Conservation (phyloP, 2,329 filamentous ascomycete genomes). For the Ceratocystis alfenasii region DNA sequence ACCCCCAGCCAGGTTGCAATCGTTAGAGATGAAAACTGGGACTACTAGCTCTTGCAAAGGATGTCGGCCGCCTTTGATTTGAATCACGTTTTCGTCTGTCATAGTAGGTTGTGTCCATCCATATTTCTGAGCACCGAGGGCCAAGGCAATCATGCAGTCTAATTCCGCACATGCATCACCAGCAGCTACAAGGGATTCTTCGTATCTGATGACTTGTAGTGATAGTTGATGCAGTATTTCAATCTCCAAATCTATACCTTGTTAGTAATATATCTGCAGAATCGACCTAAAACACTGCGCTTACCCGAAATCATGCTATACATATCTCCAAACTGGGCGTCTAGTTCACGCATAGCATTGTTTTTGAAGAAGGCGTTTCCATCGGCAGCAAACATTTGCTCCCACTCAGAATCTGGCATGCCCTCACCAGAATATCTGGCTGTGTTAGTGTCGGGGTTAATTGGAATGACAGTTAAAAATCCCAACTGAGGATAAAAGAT, state of each 20-base stretch:
- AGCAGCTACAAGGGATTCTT: conserved; percentile 51
- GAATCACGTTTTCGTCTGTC: conserved; percentile 55
- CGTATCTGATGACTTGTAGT: conserved; percentile 55
- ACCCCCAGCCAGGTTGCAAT: conserved; percentile 58
- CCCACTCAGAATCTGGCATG: conserved; percentile 52
- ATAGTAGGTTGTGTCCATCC: conserved; percentile 59
- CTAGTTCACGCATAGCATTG: conserved; percentile 64
- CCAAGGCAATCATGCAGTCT: conserved; percentile 71
- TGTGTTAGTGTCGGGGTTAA: conserved; percentile 40
- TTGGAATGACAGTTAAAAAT: conserved; percentile 65
- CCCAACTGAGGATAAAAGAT: conserved; percentile 87
- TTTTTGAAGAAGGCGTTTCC: conserved; percentile 78
- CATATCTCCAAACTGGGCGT: conserved; percentile 70
- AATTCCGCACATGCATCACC: conserved; percentile 78
- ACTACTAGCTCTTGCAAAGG: conserved; percentile 77
- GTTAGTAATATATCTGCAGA: background rate
- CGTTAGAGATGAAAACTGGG: conserved; percentile 69
- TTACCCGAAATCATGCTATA: conserved; percentile 71
- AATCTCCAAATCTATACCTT: conserved; percentile 63
- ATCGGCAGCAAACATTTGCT: conserved; percentile 62
- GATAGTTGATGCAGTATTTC: conserved; percentile 73
- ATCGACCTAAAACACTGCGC: conserved; percentile 26
- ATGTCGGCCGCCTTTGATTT: conserved; percentile 70
- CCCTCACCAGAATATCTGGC: conserved; percentile 52
- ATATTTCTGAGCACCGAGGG: conserved; percentile 63